phyloP scores from a whole-genome alignment of 1,284 basidiomycete species.

The Schizophyllum amplum region DNA sequence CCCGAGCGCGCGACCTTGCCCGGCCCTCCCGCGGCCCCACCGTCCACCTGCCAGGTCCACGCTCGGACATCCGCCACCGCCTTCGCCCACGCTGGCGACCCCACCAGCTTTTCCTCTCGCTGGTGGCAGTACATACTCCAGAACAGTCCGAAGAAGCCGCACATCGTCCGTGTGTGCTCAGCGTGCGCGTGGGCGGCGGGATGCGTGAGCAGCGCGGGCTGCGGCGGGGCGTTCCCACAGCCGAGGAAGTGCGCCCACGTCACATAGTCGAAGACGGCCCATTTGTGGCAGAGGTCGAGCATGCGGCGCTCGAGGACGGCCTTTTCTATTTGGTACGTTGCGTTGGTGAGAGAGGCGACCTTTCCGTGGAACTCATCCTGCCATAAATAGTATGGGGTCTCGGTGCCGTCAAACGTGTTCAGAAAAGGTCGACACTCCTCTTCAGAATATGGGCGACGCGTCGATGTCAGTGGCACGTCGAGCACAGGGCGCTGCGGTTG shows the following conservation, averaged over 20 bases:
- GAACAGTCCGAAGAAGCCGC: background rate
- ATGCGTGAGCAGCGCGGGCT: background rate
- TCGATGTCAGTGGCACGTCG: background rate
- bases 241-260: background rate
- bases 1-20: background rate
- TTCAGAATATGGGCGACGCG: background rate
- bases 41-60: background rate
- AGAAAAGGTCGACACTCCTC: background rate
- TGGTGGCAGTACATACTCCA: background rate
- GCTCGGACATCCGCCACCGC: background rate
- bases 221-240: background rate
- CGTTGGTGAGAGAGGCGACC: background rate
- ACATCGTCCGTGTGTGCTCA: background rate
- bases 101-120: background rate
- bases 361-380: background rate
- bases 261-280: background rate
- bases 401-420: background rate
- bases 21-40: background rate
- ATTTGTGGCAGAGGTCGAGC: background rate
- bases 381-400: background rate
- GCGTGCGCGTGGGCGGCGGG: background rate
- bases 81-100: background rate
- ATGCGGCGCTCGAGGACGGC: background rate
- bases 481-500: background rate
- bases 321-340: background rate